Conservation (phyloP, 306 rosid species). For the Casuarina glauca region DNA sequence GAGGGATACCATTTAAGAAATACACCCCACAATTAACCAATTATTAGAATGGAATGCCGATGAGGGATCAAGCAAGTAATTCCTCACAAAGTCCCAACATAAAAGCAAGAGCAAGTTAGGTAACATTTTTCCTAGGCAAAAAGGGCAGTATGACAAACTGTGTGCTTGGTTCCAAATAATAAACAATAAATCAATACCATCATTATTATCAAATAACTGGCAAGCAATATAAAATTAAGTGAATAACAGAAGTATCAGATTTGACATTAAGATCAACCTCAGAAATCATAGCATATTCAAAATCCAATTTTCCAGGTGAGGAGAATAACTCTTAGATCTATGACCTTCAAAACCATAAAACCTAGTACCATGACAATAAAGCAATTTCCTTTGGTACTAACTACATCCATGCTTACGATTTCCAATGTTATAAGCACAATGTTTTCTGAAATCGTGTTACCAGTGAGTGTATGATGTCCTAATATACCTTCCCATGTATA, state of each 20-base stretch:
- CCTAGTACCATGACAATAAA: neutral
- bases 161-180: too few relatives aligned
- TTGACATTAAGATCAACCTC: neutral
- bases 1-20: too few relatives aligned
- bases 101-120: too few relatives aligned
- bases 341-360: neutral
- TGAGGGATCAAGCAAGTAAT: too few relatives aligned
- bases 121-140: too few relatives aligned
- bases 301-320: neutral
- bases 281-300: neutral
- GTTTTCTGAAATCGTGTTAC: neutral
- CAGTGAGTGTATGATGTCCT: neutral
- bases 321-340: neutral
- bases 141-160: too few relatives aligned
- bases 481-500: neutral
- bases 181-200: too few relatives aligned
- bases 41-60: too few relatives aligned
- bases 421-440: neutral
- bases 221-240: too few relatives aligned
- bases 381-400: neutral
- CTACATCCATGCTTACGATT: neutral
- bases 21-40: too few relatives aligned
- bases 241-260: neutral
- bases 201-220: too few relatives aligned
- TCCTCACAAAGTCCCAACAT: too few relatives aligned